phyloP scores from a whole-genome alignment of 2,329 filamentous ascomycete species.

The Fusarium sp. region DNA sequence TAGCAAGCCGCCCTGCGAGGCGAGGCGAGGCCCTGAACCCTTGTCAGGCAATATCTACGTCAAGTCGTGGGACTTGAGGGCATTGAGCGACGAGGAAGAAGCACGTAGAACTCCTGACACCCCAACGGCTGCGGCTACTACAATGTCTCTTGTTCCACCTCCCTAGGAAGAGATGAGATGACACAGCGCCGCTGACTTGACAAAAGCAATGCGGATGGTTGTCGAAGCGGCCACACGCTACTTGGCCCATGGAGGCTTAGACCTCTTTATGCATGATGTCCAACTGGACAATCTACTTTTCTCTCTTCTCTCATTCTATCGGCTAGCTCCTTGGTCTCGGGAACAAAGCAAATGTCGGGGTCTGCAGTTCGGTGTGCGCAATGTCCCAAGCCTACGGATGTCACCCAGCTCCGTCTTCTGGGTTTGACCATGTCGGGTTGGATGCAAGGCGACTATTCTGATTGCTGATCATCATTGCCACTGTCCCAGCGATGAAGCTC shows the following conservation, averaged over 20 bases:
- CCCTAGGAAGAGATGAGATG: slow-evolving; percentile 1
- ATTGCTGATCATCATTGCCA: slow-evolving; percentile 12
- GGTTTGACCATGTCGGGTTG: slow-evolving; percentile 8
- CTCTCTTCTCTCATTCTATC: slow-evolving; percentile 25
- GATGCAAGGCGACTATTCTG: slow-evolving; percentile 28
- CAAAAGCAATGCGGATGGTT: slow-evolving; percentile 31
- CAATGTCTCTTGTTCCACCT: not conserved
- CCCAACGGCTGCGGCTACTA: not conserved
- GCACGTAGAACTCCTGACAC: not conserved
- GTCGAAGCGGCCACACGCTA: slow-evolving; percentile 8
- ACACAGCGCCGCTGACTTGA: not conserved
- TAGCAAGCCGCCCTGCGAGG: slow-evolving; percentile 18
- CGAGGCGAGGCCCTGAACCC: slow-evolving; percentile 16
- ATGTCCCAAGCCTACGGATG: slow-evolving; percentile 12
- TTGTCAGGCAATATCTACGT: slow-evolving; percentile 14
- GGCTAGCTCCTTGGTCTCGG: slow-evolving; percentile 5
- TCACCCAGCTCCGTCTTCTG: slow-evolving; percentile 11
- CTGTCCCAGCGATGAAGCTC: slow-evolving; percentile 19
- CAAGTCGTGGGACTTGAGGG: slow-evolving; percentile 13
- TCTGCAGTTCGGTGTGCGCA: slow-evolving; percentile 11
- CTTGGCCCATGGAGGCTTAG: slow-evolving; percentile 2
- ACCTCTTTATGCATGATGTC: slow-evolving; percentile 13
- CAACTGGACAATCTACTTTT: slow-evolving; percentile 12
- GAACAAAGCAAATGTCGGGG: slow-evolving; percentile 14
- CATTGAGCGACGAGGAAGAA: slow-evolving; percentile 3